phyloP scores from a whole-genome alignment of 2,329 filamentous ascomycete genomes.

The Neoarthrinium moseri region DNA sequence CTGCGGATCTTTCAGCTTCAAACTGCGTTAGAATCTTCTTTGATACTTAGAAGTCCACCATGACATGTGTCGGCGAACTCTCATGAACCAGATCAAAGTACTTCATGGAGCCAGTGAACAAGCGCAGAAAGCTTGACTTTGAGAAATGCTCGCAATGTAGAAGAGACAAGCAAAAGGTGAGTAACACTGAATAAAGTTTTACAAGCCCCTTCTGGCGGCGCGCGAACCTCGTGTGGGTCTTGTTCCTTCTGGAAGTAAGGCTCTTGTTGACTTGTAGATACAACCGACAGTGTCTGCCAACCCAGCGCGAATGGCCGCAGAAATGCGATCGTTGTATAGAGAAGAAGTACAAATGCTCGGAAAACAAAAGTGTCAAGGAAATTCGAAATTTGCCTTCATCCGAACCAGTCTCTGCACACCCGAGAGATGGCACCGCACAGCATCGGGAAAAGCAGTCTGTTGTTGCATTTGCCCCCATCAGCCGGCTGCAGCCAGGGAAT shows the following conservation, averaged over 20 bases:
- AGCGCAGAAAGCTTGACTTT: not conserved
- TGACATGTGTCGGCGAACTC: not conserved
- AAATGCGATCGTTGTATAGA: not conserved
- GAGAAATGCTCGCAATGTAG: not conserved
- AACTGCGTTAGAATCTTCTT: no score
- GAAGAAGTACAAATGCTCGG: not conserved
- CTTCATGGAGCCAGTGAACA: not conserved
- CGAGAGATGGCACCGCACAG: no score
- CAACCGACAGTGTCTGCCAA: not conserved
- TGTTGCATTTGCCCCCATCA: no score
- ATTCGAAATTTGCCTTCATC: not conserved
- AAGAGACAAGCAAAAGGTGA: not conserved
- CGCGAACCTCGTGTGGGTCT: not conserved
- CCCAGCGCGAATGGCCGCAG: not conserved
- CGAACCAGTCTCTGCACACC: not conserved
- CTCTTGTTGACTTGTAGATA: no score
- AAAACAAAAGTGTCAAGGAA: not conserved
- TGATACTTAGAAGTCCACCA: not conserved
- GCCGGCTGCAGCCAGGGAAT: no score
- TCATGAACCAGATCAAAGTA: not conserved
- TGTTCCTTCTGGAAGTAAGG: not conserved
- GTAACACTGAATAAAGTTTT: no score
- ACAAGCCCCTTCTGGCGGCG: no score
- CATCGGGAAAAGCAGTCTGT: no score
- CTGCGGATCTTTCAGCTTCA: no score